Percentiles rank a stretch among this genome's conserved stretches.
phyloP scores from a whole-genome alignment of 176 grass and related monocot species.

The Leersia perrieri region DNA sequence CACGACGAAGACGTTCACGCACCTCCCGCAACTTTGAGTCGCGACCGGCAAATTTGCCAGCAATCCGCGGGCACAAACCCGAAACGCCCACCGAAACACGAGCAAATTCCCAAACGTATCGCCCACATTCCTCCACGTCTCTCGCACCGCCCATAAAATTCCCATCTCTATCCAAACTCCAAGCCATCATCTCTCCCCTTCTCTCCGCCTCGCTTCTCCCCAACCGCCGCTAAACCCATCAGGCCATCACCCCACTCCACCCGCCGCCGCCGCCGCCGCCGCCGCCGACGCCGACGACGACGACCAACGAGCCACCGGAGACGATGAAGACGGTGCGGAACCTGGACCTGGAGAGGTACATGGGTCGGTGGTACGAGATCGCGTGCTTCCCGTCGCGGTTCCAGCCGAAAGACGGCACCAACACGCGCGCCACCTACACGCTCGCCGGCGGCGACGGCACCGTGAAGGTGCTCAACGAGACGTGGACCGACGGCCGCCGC shows the following conservation, averaged over 20 bases:
- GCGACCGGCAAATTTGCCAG: not conserved
- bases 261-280: no score
- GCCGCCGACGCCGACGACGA: not conserved
- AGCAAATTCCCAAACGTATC: not conserved
- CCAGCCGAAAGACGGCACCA: conserved; percentile 63
- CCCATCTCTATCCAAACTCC: not conserved
- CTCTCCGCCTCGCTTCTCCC: no score
- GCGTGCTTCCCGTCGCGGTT: conserved; percentile 69
- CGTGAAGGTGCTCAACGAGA: conserved; percentile 79
- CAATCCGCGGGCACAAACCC: not conserved
- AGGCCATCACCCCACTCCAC: not conserved
- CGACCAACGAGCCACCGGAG: not conserved
- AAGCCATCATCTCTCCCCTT: no score
- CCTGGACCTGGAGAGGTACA: conserved; percentile 67
- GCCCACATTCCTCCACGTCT: not conserved
- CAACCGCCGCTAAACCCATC: not conserved
- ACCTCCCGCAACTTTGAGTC: not conserved
- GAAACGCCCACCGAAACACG: not conserved
- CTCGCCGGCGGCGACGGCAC: conserved; percentile 44
- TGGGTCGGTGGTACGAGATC: conserved; percentile 84
- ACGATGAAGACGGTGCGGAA: conserved; percentile 46
- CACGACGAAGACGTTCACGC: not conserved
- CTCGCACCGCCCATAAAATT: not conserved
- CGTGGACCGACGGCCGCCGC: conserved; percentile 65
- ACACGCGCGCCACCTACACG: conserved; percentile 72